Percentiles rank a stretch among this genome's conserved stretches.
These are phyloP conservation scores for Backusella mclennaniae DNA, from an alignment of 192 early-diverging fungal species.

Conservation along the genomic window DNA sequence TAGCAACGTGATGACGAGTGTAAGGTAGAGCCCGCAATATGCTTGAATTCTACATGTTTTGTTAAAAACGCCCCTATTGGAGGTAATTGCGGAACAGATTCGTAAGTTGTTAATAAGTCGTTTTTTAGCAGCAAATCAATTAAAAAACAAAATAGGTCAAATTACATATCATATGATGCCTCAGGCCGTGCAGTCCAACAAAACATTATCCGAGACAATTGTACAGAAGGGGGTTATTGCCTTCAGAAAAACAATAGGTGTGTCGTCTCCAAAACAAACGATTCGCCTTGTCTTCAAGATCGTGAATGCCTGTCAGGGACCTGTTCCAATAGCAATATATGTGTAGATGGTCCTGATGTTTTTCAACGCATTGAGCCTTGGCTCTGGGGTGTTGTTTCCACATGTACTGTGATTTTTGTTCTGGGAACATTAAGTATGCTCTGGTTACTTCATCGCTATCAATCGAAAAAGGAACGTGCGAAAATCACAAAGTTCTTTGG, in stretches of 20 bases:
- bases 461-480: constrained; percentile 34
- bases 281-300: constrained; percentile 25
- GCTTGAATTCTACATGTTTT: constrained; percentile 31
- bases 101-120: constrained; percentile 6
- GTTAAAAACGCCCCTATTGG: constrained; percentile 31
- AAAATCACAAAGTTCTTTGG: constrained; percentile 36
- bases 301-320: constrained; percentile 30
- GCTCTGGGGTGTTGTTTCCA: constrained; percentile 31
- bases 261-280: constrained; percentile 11
- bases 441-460: constrained; percentile 39
- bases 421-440: constrained; percentile 14
- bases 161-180: constrained; percentile 27
- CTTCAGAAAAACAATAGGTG: neutral
- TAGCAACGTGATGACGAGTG: constrained; percentile 43
- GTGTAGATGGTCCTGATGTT: constrained; percentile 30
- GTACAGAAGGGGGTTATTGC: constrained; percentile 32
- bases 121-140: neutral
- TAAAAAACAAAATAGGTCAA: constrained; percentile 9
- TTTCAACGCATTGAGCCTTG: constrained; percentile 24
- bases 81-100: constrained; percentile 30
- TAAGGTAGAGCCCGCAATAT: constrained; percentile 23
- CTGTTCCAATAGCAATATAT: constrained; percentile 23
- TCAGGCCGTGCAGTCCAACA: constrained; percentile 14
- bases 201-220: constrained; percentile 35
- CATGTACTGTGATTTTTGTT: constrained; percentile 30